phyloP scores from a whole-genome alignment of 441 rosid species.

The Lagerstroemia fauriei region DNA sequence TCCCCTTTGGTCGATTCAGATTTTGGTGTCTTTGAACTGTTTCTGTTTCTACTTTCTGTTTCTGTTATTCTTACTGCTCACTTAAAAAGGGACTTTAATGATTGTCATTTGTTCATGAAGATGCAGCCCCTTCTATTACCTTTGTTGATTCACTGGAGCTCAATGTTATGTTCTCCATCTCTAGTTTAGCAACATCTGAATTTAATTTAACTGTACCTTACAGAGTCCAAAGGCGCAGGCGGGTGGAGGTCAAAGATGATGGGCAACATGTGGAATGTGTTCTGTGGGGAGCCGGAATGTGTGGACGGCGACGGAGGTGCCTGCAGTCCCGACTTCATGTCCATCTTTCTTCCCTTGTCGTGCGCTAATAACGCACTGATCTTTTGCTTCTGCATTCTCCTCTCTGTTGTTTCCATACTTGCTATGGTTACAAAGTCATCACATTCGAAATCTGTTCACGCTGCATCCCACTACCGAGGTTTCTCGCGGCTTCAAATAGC shows the following conservation, averaged over 20 bases:
- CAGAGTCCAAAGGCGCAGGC: slow-evolving; percentile 29
- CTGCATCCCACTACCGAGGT: slow-evolving; percentile 37
- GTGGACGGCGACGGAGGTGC: slow-evolving; percentile 28
- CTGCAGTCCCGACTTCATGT: slow-evolving; percentile 29
- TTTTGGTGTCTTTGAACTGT: neutral
- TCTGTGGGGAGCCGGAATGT: slow-evolving; percentile 57
- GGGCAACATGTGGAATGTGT: slow-evolving; percentile 49
- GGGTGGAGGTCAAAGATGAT: slow-evolving; percentile 24
- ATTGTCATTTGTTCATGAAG: neutral
- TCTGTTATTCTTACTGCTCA: neutral
- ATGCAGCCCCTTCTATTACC: neutral
- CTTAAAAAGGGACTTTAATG: neutral
- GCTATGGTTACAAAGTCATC: slow-evolving; percentile 50
- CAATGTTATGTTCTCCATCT: neutral
- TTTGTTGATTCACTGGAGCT: neutral
- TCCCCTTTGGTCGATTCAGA: neutral
- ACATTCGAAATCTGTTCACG: slow-evolving; percentile 26
- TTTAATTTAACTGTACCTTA: neutral
- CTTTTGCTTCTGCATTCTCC: slow-evolving; percentile 54
- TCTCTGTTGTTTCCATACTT: slow-evolving; percentile 49
- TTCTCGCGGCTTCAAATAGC: slow-evolving; percentile 44
- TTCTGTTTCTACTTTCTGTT: too few species aligned
- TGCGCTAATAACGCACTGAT: slow-evolving; percentile 54
- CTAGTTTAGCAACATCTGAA: neutral
- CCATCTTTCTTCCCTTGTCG: slow-evolving; percentile 43